phyloP scores from a whole-genome alignment of 177 flowering plant species.

The Telopea speciosissima region DNA sequence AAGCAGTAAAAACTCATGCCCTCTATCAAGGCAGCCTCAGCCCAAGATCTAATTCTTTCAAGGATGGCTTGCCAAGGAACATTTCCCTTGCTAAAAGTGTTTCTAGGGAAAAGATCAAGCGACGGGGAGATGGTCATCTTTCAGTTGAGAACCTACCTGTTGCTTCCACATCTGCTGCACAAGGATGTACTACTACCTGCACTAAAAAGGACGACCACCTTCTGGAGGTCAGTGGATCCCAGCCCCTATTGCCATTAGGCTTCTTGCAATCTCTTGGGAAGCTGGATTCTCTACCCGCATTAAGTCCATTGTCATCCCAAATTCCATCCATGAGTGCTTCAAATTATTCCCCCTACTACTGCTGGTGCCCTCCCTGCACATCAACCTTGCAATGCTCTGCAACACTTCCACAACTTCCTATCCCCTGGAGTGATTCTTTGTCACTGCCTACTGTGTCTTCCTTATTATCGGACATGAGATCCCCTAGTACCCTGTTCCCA shows the following conservation, averaged over 20 bases:
- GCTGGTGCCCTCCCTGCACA: conserved; percentile 73
- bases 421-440: conserved; percentile 27
- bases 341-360: conserved; percentile 66
- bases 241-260: conserved; percentile 14
- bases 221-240: conserved; percentile 17
- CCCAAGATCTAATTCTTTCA: conserved; percentile 61
- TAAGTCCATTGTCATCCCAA: conserved; percentile 20
- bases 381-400: conserved; percentile 36
- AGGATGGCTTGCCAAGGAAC: conserved; percentile 46
- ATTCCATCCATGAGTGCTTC: conserved; percentile 24
- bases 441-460: conserved; percentile 55
- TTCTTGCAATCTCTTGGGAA: conserved; percentile 42
- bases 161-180: conserved; percentile 17
- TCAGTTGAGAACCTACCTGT: conserved; percentile 23
- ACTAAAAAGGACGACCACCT: conserved; percentile 28
- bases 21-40: conserved; percentile 56
- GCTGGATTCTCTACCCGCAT: conserved; percentile 19
- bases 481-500: conserved; percentile 31
- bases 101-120: conserved; percentile 47
- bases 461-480: conserved; percentile 32
- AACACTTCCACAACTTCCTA: conserved; percentile 27
- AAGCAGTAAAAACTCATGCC: conserved; percentile 32
- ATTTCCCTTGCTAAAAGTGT: conserved; percentile 29
- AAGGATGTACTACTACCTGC: conserved; percentile 14
- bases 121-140: conserved; percentile 36